Base-by-base conservation (phyloP, 768 basidiomycete genomes). In the Tulasnella sp. region DNA sequence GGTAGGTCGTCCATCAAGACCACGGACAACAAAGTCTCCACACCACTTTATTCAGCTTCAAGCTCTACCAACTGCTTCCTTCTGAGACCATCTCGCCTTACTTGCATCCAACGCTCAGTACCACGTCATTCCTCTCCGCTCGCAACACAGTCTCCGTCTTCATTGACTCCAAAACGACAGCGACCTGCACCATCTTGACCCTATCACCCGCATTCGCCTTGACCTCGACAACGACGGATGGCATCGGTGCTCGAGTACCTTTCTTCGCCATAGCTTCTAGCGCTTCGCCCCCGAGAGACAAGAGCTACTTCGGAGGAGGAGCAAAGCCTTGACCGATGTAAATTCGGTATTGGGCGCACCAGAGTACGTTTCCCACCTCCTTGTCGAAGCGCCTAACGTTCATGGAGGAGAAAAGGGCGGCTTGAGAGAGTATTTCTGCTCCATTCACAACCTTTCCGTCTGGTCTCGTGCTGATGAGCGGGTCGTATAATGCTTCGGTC, bases 41-140 rank as follows among this genome's bases (percentile, higher is more conserved):
- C 39, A 46, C 2, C 21, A 39, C 39, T 40, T 74, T 39, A 74
- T 74, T 79, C 36, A 1, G 44, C 9, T 16, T 74, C 78, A 18
- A 79, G 74, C 78, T 73, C 78, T 8, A 96, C 91, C 76, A 96
- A 84, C 83, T 95, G 92, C 84, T 87, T 6, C 95, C 94, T 83
- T 97, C 95, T 81, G 94, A 93, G 0, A 97, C 95, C 91, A 96
- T 95, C 85, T 96, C 93, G 3, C 96, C 96, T 83, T 93, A 92
- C 85, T 87, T 89, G 83, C 94, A 96, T 19, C 90, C 90, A 19
- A 97, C 89, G 71, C 89, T 87, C 82, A 88, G 91, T 10, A 97
- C 92, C 7, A 91, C 86, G 5, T 95, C 96, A 48, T 89, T 86
- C 10, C 86, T 87, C 80, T 91, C 89, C 19, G 94, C 91, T 77